Conservation (phyloP, 306 rosid species). For the Trichosanthes cucumerina region DNA sequence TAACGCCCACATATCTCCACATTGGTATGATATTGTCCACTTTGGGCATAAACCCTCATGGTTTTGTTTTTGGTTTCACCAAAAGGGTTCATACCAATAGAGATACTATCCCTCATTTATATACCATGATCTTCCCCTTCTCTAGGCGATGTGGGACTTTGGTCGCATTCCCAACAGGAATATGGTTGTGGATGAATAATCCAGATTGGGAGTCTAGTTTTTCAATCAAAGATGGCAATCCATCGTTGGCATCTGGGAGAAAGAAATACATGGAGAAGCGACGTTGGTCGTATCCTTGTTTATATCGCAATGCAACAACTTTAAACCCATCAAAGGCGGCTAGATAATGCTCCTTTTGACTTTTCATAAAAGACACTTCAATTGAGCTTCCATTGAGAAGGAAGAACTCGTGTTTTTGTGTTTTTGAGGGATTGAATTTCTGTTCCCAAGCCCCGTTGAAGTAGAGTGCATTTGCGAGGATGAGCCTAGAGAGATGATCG, state of each 20-base stretch:
- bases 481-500: constrained; percentile 29
- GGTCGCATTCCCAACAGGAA: too few relatives aligned
- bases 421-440: constrained; percentile 45
- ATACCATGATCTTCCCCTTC: too few relatives aligned
- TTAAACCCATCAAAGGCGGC: constrained; percentile 46
- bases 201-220: too few relatives aligned
- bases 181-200: too few relatives aligned
- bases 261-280: constrained; percentile 52
- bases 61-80: too few relatives aligned
- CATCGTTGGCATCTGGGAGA: constrained; percentile 76
- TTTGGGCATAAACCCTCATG: too few relatives aligned
- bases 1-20: too few relatives aligned
- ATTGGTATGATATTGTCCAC: too few relatives aligned
- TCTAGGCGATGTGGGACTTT: too few relatives aligned
- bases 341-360: constrained; percentile 33
- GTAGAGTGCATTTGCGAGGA: constrained; percentile 63
- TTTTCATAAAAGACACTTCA: constrained; percentile 67
- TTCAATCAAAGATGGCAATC: too few relatives aligned
- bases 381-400: constrained; percentile 45
- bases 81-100: too few relatives aligned
- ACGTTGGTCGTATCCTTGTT: constrained; percentile 52
- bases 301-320: constrained; percentile 58
- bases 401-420: constrained; percentile 50
- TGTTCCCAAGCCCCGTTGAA: constrained; percentile 76
- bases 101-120: too few relatives aligned